A percentile compares a stretch with the other conserved stretches of the same genome.
These are phyloP conservation scores for Corchorus capsularis DNA, from an alignment of 345 rosid genomes.

Conservation along the genomic window DNA sequence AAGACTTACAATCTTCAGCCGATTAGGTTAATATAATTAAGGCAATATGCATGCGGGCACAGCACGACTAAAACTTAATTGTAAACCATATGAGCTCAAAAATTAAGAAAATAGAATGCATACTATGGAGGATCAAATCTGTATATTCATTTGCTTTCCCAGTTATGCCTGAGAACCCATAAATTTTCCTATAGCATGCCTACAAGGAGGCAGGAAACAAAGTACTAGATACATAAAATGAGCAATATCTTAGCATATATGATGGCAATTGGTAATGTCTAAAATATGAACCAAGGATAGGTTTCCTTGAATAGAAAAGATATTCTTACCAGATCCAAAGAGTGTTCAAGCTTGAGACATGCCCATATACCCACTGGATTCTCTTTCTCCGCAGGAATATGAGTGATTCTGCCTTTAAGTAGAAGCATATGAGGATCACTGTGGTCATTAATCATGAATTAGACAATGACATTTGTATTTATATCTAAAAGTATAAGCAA, in stretches of 20 bases:
- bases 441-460: background rate
- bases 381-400: background rate
- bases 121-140: background rate
- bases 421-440: conserved; percentile 20
- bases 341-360: conserved; percentile 14
- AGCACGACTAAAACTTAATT: background rate
- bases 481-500: background rate
- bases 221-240: background rate
- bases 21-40: too few relatives aligned
- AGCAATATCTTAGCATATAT: background rate
- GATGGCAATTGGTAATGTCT: background rate
- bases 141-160: background rate
- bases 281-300: background rate
- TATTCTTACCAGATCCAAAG: conserved; percentile 16
- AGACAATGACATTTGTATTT: background rate
- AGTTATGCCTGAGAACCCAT: background rate
- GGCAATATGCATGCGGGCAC: background rate
- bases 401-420: background rate
- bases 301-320: background rate
- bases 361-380: conserved; percentile 8
- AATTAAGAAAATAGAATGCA: background rate
- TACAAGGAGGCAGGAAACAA: background rate
- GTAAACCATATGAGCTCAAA: background rate
- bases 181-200: background rate
- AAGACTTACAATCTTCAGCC: too few relatives aligned